Evolutionary conservation across 371 early-diverging fungal genomes (phyloP).

Genomic region (Dinochytrium kinnereticum): DNA sequence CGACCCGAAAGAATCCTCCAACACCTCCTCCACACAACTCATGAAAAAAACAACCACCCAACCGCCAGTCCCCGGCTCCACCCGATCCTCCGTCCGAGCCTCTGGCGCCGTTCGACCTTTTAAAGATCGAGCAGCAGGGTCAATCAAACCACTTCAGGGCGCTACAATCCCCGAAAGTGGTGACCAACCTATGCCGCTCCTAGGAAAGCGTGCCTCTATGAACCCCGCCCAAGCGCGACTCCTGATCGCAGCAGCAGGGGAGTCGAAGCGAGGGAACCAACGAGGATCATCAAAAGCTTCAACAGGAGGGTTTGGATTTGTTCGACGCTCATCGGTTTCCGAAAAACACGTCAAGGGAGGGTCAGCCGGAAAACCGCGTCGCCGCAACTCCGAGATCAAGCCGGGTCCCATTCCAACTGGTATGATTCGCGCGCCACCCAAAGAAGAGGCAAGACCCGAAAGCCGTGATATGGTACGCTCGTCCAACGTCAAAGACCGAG

Average conservation of each 20-base stretch:
- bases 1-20: not conserved
- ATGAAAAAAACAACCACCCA: not conserved
- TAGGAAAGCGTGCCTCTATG: not conserved
- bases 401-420: constrained; percentile 36
- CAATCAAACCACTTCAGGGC: not conserved
- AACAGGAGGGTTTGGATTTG: constrained; percentile 38
- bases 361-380: not conserved
- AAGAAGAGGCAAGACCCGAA: constrained; percentile 22
- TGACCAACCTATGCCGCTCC: constrained; percentile 1
- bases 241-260: constrained; percentile 20
- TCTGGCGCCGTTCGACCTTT: not conserved
- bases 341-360: not conserved
- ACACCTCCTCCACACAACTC: not conserved
- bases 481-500: not conserved
- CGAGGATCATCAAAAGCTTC: not conserved
- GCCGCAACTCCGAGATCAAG: not conserved
- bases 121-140: not conserved
- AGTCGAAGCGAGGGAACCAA: not conserved
- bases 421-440: constrained; percentile 22
- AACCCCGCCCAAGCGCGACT: constrained; percentile 13
- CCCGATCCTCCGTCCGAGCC: not conserved
- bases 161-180: not conserved
- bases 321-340: constrained; percentile 16
- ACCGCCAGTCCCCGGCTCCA: not conserved
- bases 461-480: not conserved